Evolutionary conservation across 192 early-diverging fungal species (phyloP).

Genomic region (Tieghemiomyces parasiticus): DNA sequence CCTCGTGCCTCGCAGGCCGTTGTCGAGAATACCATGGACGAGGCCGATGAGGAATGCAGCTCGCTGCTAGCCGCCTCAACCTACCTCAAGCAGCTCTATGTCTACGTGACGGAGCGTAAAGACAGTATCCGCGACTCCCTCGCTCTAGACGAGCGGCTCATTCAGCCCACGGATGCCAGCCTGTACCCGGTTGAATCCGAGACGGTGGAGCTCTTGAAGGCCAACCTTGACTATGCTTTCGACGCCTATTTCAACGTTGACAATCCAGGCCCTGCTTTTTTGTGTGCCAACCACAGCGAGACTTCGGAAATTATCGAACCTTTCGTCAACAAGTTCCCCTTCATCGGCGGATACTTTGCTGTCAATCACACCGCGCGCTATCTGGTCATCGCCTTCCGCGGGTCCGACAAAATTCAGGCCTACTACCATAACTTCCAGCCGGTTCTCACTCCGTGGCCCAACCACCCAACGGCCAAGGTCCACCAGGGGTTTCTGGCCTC

Average conservation of each 20-base stretch:
- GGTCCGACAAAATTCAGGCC: neutral
- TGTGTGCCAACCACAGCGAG: neutral
- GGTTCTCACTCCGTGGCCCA: neutral
- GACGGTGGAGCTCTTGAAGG: no score
- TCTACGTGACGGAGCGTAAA: no score
- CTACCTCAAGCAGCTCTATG: no score
- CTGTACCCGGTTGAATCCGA: no score
- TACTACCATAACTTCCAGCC: conserved; percentile 3
- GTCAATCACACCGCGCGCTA: neutral
- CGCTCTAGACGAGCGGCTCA: no score
- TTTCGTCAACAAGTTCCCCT: neutral
- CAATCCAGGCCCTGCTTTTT: neutral
- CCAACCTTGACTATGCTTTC: conserved; percentile 2
- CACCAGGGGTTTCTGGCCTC: neutral
- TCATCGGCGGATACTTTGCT: neutral
- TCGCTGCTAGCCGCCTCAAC: no score
- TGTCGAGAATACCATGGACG: no score
- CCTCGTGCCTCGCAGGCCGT: no score
- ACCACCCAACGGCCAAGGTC: neutral
- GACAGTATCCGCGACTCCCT: no score
- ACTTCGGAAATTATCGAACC: neutral
- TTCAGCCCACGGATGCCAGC: no score
- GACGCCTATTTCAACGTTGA: neutral
- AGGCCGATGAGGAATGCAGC: no score
- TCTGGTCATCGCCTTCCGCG: neutral